A percentile compares a stretch with the other conserved stretches of the same genome.
Conservation (phyloP, 2,329 filamentous ascomycete genomes). For the Tricladium varicosporioides region DNA sequence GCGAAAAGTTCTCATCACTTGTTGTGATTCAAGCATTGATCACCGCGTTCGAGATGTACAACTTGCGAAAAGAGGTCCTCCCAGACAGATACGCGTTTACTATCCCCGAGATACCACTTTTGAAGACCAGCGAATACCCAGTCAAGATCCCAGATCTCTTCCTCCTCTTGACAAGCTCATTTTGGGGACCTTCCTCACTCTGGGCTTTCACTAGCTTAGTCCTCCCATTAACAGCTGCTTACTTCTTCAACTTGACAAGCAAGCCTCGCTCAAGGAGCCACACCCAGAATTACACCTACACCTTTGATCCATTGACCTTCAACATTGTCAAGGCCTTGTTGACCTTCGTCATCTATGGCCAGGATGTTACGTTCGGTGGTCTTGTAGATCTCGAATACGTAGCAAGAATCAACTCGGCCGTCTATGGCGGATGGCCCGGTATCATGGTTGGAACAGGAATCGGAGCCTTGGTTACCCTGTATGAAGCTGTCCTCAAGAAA, state of each 20-base stretch:
- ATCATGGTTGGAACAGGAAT: conserved; percentile 67
- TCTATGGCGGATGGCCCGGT: conserved; percentile 71
- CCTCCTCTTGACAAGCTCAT: conserved; percentile 68
- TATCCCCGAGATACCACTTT: conserved; percentile 57
- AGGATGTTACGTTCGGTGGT: conserved; percentile 61
- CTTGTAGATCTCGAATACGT: conserved; percentile 60
- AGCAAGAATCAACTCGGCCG: conserved; percentile 58
- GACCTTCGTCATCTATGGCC: conserved; percentile 76
- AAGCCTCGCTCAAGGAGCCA: conserved; percentile 41
- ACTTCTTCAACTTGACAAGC: conserved; percentile 85
- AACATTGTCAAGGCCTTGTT: conserved; percentile 84
- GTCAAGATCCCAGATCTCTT: conserved; percentile 80
- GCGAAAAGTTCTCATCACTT: conserved; percentile 70
- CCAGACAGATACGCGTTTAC: conserved; percentile 71
- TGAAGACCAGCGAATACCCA: conserved; percentile 56
- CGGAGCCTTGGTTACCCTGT: conserved; percentile 67
- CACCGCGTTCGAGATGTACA: conserved; percentile 66
- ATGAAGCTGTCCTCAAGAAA: conserved; percentile 74
- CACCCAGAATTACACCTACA: conserved; percentile 49
- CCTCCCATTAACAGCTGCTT: conserved; percentile 70
- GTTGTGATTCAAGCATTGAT: conserved; percentile 68
- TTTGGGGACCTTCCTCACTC: conserved; percentile 79
- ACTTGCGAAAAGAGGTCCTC: conserved; percentile 68
- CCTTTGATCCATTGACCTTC: conserved; percentile 83
- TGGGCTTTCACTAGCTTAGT: conserved; percentile 74